A percentile compares a stretch with the other conserved stretches of the same genome.
These are phyloP conservation scores for Aureobasidium sp. DNA, from an alignment of 2,329 filamentous ascomycete genomes.

Conservation along the genomic window DNA sequence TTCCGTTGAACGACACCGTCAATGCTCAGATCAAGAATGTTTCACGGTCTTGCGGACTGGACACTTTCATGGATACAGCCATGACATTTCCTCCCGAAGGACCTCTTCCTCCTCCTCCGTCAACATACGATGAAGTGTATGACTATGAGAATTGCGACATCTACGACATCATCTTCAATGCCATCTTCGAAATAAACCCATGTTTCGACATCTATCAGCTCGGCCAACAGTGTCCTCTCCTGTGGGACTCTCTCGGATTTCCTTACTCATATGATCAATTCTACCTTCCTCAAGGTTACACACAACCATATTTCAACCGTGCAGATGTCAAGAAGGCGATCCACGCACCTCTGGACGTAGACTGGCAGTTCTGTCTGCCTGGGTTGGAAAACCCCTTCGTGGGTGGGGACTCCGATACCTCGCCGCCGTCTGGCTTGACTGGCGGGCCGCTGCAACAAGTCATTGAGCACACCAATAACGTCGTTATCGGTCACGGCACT, in stretches of 20 bases:
- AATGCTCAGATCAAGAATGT: constrained; percentile 19
- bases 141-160: constrained; percentile 27
- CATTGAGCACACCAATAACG: constrained; percentile 28
- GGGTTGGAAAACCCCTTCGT: constrained; percentile 21
- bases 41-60: constrained; percentile 42
- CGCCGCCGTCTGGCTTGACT: constrained; percentile 18
- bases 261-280: constrained; percentile 13
- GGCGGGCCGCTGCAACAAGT: constrained; percentile 22
- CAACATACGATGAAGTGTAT: background rate
- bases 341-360: constrained; percentile 26
- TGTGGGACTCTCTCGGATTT: constrained; percentile 22
- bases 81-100: constrained; percentile 35
- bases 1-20: constrained; percentile 17
- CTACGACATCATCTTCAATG: constrained; percentile 26
- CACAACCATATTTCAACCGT: constrained; percentile 29
- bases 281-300: constrained; percentile 18
- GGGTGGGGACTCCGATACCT: constrained; percentile 17
- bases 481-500: constrained; percentile 26
- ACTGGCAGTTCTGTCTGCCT: constrained; percentile 23
- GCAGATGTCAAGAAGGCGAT: constrained; percentile 32
- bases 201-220: constrained; percentile 30
- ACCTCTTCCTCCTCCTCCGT: constrained; percentile 28
- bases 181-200: constrained; percentile 26
- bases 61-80: constrained; percentile 33
- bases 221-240: constrained; percentile 24